These are phyloP conservation scores for Diaporthe vexans DNA, from an alignment of 2,329 filamentous ascomycete genomes.

Conservation along the genomic window DNA sequence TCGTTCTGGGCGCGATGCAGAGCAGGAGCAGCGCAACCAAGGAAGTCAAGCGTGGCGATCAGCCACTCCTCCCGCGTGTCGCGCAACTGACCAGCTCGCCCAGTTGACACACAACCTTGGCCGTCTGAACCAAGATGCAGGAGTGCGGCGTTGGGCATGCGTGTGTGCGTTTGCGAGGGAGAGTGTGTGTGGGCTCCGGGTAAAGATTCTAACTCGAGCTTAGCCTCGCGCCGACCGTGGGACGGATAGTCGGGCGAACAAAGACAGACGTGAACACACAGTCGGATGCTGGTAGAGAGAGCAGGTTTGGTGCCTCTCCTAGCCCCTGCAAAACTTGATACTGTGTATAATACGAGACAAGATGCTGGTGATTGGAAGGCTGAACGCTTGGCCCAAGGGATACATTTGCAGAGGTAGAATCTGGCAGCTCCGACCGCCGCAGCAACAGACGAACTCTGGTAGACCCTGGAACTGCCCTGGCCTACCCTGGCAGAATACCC, in stretches of 20 bases:
- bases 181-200: conserved; percentile 20
- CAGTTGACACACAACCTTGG: background rate
- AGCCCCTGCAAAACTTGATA: conserved; percentile 12
- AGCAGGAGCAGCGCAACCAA: background rate
- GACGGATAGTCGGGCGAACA: background rate
- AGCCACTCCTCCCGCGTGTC: background rate
- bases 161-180: background rate
- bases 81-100: background rate
- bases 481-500: background rate
- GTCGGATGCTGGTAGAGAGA: background rate
- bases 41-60: background rate
- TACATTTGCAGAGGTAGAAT: background rate
- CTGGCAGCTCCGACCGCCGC: conserved; percentile 4
- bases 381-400: background rate
- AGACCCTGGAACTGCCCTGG: background rate
- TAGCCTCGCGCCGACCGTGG: conserved; percentile 6
- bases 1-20: background rate
- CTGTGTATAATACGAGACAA: conserved; percentile 15
- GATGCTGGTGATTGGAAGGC: conserved; percentile 6
- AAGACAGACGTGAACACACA: background rate
- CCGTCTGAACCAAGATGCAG: conserved; percentile 17
- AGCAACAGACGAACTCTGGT: background rate
- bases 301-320: background rate
- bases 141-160: background rate
- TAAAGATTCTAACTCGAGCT: conserved; percentile 18